Percentiles rank a stretch among this genome's conserved stretches.
Evolutionary conservation across 2,329 filamentous ascomycete species (phyloP).

Genomic region (Diaporthe sp.): DNA sequence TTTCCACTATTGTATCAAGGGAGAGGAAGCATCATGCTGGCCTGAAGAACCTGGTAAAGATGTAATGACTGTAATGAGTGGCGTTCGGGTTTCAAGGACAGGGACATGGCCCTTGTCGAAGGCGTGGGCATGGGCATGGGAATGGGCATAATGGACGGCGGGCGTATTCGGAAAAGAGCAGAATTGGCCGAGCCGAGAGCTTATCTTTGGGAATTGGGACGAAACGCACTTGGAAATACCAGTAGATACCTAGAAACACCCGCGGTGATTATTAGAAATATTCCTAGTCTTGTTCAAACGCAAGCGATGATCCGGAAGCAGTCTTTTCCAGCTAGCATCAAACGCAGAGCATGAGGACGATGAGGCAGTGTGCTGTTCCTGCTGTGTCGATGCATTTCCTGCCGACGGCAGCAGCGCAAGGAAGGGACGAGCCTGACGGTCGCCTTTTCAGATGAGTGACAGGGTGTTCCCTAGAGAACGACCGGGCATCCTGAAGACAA

Average conservation of each 20-base stretch:
- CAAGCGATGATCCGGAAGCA: not conserved
- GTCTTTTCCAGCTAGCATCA: too few species aligned
- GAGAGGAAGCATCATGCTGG: constrained; percentile 27
- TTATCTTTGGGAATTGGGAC: constrained; percentile 3
- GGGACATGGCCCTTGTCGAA: not conserved
- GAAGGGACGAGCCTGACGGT: not conserved
- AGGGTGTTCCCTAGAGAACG: not conserved
- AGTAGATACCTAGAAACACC: constrained; percentile 17
- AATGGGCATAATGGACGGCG: constrained; percentile 9
- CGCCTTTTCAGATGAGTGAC: not conserved
- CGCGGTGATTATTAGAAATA: not conserved
- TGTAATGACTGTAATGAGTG: constrained; percentile 30
- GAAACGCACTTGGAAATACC: constrained; percentile 15
- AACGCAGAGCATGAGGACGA: not conserved
- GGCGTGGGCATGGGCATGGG: not conserved
- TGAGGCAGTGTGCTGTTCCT: not conserved
- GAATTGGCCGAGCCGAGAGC: constrained; percentile 7
- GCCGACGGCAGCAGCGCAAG: constrained; percentile 2
- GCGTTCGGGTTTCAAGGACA: constrained; percentile 18
- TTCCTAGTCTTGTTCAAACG: not conserved
- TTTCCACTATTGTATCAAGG: constrained; percentile 20
- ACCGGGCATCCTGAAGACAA: not conserved
- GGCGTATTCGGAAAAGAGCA: constrained; percentile 17
- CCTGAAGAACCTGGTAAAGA: constrained; percentile 19
- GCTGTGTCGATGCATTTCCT: not conserved